Evolutionary conservation across 2,329 filamentous ascomycete species (phyloP), one percentile per base, ranked within the genome.

Genomic region (Ophiostoma perfectum): DNA sequence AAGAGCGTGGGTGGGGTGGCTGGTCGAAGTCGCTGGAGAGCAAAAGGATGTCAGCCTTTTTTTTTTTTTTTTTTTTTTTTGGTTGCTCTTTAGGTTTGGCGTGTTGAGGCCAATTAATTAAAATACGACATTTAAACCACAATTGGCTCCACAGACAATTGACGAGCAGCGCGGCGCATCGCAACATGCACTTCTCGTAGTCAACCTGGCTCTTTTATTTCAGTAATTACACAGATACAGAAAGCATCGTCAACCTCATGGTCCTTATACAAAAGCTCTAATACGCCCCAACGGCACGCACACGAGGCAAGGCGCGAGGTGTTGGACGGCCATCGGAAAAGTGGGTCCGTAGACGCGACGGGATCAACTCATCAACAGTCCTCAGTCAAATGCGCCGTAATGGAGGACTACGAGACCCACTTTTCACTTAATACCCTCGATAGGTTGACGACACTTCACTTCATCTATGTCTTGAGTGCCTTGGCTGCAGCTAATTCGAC

Each of bases 51-150:
- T 14, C 39, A 9, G 8, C 3, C 16, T 63, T 39, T 41, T 11
- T 16, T 38, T 41, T 14, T 63, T 63, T 63, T 42, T 44, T 64
- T 42, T 39, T 64, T 64, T 63, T 63, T 63, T 18, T 38, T n/a
- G 60, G 16, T 18, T 9, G 12, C 42, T 44, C 42, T 44, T 44
- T 44, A 18, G 47, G 47, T 52, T 52, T 52, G n/a, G 47, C 47
- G n/a, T n/a, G 27, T 27, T 27, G 27, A 27, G 27, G 27, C 2
- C 27, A 27, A 27, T 27, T 27, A 27, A 27, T 27, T 27, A 27
- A 27, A 27, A 27, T 27, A 27, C 27, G 27, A 27, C 2, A 27
- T 27, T 27, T 27, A 27, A 27, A 27, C 27, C 27, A 27, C 27
- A 27, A 27, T 27, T 27, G 27, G 27, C 27, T 27, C 27, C 27